phyloP scores from a whole-genome alignment of 805 yeast species.

The Limtongia smithiae region DNA sequence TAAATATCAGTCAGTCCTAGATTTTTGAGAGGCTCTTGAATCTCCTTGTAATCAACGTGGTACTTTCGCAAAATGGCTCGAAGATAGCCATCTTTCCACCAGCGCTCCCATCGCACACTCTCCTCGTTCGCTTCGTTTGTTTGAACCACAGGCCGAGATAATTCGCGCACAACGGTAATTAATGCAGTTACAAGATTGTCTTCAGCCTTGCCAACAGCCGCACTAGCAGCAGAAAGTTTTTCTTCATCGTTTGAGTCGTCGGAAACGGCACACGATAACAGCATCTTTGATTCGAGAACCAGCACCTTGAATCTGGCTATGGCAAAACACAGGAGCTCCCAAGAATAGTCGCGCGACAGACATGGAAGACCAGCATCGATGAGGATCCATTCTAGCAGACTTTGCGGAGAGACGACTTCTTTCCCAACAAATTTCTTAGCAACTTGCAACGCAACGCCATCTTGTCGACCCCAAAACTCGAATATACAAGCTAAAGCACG shows the following conservation, averaged over 20 bases:
- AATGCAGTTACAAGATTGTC: slow-evolving; percentile 12
- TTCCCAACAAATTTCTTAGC: slow-evolving; percentile 50
- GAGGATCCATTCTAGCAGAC: slow-evolving; percentile 47
- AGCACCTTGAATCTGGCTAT: slow-evolving; percentile 22
- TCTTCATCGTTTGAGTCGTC: slow-evolving; percentile 44
- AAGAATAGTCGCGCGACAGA: slow-evolving; percentile 17
- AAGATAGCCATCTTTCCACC: slow-evolving; percentile 29
- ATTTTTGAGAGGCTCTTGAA: slow-evolving; percentile 19
- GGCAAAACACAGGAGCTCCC: slow-evolving; percentile 26
- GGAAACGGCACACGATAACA: slow-evolving; percentile 40
- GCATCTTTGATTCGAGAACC: slow-evolving; percentile 28
- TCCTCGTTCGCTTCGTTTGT: slow-evolving; percentile 14
- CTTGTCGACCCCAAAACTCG: slow-evolving; percentile 61
- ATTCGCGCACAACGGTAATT: slow-evolving; percentile 17
- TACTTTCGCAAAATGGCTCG: slow-evolving; percentile 23
- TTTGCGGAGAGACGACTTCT: slow-evolving; percentile 43
- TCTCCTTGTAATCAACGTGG: slow-evolving; percentile 18
- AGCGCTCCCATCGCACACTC: slow-evolving; percentile 18
- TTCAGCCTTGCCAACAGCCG: neutral
- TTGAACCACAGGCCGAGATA: slow-evolving; percentile 13
- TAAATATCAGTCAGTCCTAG: slow-evolving; percentile 23
- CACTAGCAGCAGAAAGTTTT: neutral
- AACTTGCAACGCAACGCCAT: slow-evolving; percentile 61
- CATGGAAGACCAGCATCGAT: slow-evolving; percentile 32
- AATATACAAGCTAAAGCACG: slow-evolving; percentile 55